These are phyloP conservation scores for Gossypium ekmanianum DNA, from an alignment of 345 rosid genomes.

Conservation along the genomic window DNA sequence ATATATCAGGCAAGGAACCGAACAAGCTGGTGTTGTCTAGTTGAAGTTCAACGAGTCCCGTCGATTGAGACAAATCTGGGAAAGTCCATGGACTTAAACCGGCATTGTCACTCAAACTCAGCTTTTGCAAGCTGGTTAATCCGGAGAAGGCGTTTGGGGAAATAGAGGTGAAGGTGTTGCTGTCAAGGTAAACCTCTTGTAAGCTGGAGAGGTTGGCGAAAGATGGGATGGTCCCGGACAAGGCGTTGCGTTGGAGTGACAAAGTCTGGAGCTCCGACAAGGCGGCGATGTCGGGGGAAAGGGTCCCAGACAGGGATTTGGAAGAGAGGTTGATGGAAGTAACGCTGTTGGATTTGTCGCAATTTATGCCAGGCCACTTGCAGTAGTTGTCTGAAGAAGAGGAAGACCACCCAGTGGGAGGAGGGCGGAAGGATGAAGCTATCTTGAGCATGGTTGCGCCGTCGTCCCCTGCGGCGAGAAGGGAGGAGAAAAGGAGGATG, in stretches of 20 bases:
- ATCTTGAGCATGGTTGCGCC: slow-evolving; percentile 40
- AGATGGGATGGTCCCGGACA: slow-evolving; percentile 60
- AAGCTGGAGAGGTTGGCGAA: slow-evolving; percentile 49
- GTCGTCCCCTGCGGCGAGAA: slow-evolving; percentile 44
- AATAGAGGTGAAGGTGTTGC: slow-evolving; percentile 53
- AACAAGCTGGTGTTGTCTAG: slow-evolving; percentile 37
- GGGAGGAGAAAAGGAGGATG: slow-evolving; percentile 21
- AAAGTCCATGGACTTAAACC: slow-evolving; percentile 50
- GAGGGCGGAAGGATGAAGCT: slow-evolving; percentile 39
- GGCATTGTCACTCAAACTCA: slow-evolving; percentile 38
- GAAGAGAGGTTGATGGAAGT: slow-evolving; percentile 37
- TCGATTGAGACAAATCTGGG: slow-evolving; percentile 52
- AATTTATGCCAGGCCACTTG: slow-evolving; percentile 50
- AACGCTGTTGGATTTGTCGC: slow-evolving; percentile 45
- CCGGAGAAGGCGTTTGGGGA: slow-evolving; percentile 54
- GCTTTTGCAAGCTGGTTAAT: slow-evolving; percentile 42
- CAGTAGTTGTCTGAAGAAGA: slow-evolving; percentile 37
- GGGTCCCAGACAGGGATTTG: slow-evolving; percentile 37
- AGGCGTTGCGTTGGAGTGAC: slow-evolving; percentile 43
- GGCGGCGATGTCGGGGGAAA: slow-evolving; percentile 48
- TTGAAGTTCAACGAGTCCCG: slow-evolving; percentile 35
- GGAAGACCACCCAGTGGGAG: slow-evolving; percentile 59
- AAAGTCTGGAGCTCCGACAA: slow-evolving; percentile 49
- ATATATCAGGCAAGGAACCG: slow-evolving; percentile 61
- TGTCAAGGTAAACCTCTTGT: slow-evolving; percentile 37